Evolutionary conservation across 768 basidiomycete species (phyloP), one percentile per base, ranked within the genome.

Genomic region (Mycena pura): DNA sequence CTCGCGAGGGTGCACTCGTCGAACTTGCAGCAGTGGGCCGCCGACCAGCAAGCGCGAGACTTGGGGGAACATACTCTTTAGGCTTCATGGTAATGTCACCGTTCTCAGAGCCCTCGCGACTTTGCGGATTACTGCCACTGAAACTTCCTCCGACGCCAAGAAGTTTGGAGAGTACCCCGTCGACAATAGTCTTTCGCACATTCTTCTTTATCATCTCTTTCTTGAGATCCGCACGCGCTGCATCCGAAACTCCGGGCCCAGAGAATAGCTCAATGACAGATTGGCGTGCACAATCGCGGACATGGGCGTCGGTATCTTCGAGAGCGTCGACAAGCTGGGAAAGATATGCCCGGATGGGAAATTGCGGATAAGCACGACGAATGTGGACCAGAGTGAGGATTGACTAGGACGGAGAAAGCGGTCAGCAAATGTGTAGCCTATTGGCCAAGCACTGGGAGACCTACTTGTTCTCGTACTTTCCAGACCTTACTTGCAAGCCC

Each of bases 161-260:
- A 21, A 94, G 79, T 72, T 87, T 89, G 53, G 80, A 75, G 7
- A 95, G 81, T 15, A 99, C 86, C 51, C 82, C 82, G 62, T 98
- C 96, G 14, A 90, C 86, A 44, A 96, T 95, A 5, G 87, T 85
- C 76, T 96, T 96, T 31, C 94, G 85, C 40, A 97, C 92, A 39
- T 85, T 84, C 73, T 92, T 93, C 78, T 90, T 93, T 2, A 82
- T 73, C 82, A 99, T 82, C 72, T 94, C 91, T 71, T 94, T 95
- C 82, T 97, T 98, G 53, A 99, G 81, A 73, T 99, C 96, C 5
- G 95, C 86, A 50, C 93, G 88, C 3, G 97, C 97, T 8, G 87
- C 88, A 70, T 96, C 90, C 3, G 89, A 87, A 14, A 94, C 93
- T 5, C 84, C 86, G 0, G 90, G 84, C 15, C 92, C 92, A 1